These are phyloP conservation scores for Biscogniauxia sp. DNA, from an alignment of 2,329 filamentous ascomycete species.

Conservation along the genomic window DNA sequence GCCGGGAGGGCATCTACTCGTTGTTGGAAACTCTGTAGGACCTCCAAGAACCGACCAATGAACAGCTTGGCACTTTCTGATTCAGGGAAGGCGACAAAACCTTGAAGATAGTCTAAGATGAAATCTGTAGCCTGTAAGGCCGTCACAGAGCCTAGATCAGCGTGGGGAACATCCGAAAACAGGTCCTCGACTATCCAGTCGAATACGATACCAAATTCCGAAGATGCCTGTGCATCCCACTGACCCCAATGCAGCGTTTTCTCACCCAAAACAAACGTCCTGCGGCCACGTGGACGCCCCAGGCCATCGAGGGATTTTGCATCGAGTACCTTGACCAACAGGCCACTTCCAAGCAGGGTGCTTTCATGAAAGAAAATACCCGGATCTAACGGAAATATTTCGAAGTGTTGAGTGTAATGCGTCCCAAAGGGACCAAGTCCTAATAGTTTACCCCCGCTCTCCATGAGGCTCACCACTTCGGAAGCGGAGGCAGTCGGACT, in stretches of 20 bases:
- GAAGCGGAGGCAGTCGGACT: conserved; percentile 17
- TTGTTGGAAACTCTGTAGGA: conserved; percentile 40
- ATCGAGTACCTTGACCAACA: conserved; percentile 40
- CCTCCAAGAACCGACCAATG: conserved; percentile 41
- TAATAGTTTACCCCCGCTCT: conserved; percentile 39
- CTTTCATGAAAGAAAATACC: conserved; percentile 59
- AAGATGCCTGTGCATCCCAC: conserved; percentile 59
- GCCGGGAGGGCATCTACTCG: conserved; percentile 31
- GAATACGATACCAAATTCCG: conserved; percentile 60
- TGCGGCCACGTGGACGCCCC: conserved; percentile 30
- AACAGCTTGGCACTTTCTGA: conserved; percentile 40
- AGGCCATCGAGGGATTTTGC: conserved; percentile 29
- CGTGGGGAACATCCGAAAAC: conserved; percentile 16
- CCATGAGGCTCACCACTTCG: conserved; percentile 16
- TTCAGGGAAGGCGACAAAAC: conserved; percentile 40
- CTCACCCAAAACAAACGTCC: conserved; percentile 46
- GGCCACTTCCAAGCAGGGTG: conserved; percentile 57
- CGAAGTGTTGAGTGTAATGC: conserved; percentile 61
- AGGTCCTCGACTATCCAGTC: conserved; percentile 55
- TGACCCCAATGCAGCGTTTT: conserved; percentile 51
- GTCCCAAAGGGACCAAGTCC: conserved; percentile 61
- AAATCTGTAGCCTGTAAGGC: conserved; percentile 41
- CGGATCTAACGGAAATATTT: conserved; percentile 55
- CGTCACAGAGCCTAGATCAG: conserved; percentile 15
- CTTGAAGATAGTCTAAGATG: conserved; percentile 46